Percentiles rank a stretch among this genome's conserved stretches.
Conservation (phyloP, 805 yeast species). For the Millerozyma acaciae region DNA sequence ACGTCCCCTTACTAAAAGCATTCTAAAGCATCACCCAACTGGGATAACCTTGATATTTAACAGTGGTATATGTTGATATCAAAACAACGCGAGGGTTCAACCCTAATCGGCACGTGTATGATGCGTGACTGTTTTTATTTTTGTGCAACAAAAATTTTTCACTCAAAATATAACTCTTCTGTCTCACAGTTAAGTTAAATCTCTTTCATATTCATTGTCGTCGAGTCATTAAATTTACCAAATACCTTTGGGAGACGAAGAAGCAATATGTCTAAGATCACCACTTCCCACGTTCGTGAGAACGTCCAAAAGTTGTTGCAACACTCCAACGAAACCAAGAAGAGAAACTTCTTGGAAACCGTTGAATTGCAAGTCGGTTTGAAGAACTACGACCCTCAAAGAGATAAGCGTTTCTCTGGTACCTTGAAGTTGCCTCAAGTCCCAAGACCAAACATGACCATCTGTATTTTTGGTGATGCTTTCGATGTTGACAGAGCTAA, state of each 20-base stretch:
- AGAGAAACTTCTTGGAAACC: slow-evolving; percentile 99
- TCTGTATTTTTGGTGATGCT: slow-evolving; percentile 99
- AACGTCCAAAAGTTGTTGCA: slow-evolving; percentile 89
- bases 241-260: slow-evolving; percentile 73
- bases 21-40: too few species aligned
- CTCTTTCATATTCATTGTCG: slow-evolving; percentile 40
- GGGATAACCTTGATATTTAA: too few species aligned
- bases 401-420: slow-evolving; percentile 99
- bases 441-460: slow-evolving; percentile 99
- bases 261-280: slow-evolving; percentile 74
- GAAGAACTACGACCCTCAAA: slow-evolving; percentile 99
- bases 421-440: slow-evolving; percentile 95
- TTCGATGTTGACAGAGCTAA: slow-evolving; percentile 99
- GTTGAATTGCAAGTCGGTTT: slow-evolving; percentile 99
- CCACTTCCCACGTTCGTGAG: slow-evolving; percentile 92
- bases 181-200: too few species aligned
- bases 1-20: too few species aligned
- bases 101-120: too few species aligned
- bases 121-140: too few species aligned
- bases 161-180: too few species aligned
- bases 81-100: too few species aligned
- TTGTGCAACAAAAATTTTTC: slow-evolving; percentile 2
- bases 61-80: too few species aligned
- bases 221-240: slow-evolving; percentile 52
- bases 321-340: slow-evolving; percentile 91